Evolutionary conservation across 495 filamentous ascomycete species (phyloP).

Genomic region (Aspergillus saccharolyticus): DNA sequence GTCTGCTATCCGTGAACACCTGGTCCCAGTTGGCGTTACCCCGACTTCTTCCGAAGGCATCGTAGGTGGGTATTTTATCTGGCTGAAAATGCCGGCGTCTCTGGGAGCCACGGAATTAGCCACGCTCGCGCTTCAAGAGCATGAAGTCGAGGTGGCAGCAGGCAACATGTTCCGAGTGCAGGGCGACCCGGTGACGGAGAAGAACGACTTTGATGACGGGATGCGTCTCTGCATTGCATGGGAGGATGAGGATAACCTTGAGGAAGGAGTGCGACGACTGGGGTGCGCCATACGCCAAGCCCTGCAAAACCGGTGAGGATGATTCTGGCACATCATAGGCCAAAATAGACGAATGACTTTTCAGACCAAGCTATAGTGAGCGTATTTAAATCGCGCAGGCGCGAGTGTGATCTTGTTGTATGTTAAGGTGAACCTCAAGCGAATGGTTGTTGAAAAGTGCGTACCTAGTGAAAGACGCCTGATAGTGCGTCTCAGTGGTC

Average conservation of each 20-base stretch:
- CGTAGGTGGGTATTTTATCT: constrained; percentile 76
- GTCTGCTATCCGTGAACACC: constrained; percentile 47
- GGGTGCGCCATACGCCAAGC: constrained; percentile 10
- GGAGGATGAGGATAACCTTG: constrained; percentile 63
- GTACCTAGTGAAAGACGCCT: background rate
- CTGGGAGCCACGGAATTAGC: constrained; percentile 53
- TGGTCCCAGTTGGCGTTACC: constrained; percentile 56
- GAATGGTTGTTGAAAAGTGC: background rate
- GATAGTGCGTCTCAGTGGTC: background rate
- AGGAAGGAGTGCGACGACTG: constrained; percentile 52
- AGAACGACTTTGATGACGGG: constrained; percentile 44
- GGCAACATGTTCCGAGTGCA: constrained; percentile 65
- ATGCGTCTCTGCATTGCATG: constrained; percentile 72
- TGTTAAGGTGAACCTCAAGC: background rate
- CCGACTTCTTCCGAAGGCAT: constrained; percentile 26
- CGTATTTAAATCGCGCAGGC: background rate
- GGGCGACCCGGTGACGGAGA: constrained; percentile 41
- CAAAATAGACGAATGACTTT: background rate
- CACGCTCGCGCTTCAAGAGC: constrained; percentile 29
- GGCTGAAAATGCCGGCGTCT: constrained; percentile 57
- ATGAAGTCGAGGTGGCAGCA: constrained; percentile 55
- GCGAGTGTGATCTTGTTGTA: background rate
- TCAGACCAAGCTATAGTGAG: background rate
- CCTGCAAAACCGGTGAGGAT: background rate
- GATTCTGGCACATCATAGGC: background rate